Evolutionary conservation across 225 moss, liverwort and hornwort species (phyloP).

Genomic region (Bryoerythrophyllum caledonicum): DNA sequence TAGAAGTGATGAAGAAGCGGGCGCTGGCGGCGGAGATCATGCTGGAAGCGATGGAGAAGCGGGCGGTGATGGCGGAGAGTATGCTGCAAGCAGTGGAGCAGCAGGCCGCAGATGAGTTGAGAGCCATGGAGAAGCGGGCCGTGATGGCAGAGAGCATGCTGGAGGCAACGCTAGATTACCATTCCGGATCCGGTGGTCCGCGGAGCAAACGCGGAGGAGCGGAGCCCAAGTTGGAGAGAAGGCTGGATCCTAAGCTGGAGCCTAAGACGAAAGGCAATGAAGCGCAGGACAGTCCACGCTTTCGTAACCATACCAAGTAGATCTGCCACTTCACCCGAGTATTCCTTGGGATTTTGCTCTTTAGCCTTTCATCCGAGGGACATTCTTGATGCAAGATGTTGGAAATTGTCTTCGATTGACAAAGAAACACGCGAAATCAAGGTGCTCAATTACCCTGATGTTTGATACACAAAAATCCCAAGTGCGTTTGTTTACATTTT

Average conservation of each 20-base stretch:
- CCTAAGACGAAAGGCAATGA: slow-evolving; percentile 46
- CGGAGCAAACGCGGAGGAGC: slow-evolving; percentile 25
- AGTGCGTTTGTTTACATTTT: too few species aligned
- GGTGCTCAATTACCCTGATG: too few species aligned
- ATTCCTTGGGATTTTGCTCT: too few species aligned
- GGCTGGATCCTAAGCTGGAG: slow-evolving; percentile 22
- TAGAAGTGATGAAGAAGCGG: slow-evolving; percentile 27
- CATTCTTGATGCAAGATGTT: too few species aligned
- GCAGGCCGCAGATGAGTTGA: slow-evolving; percentile 54
- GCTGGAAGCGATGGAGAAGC: slow-evolving; percentile 64
- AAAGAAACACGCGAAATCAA: too few species aligned
- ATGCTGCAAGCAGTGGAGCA: slow-evolving; percentile 45
- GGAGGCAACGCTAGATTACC: slow-evolving; percentile 80
- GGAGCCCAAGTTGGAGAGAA: slow-evolving; percentile 31
- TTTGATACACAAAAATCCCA: too few species aligned
- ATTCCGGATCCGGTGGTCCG: slow-evolving; percentile 43
- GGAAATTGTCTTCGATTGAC: too few species aligned
- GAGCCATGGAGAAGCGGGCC: slow-evolving; percentile 80
- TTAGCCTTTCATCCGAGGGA: too few species aligned
- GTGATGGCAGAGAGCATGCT: slow-evolving; percentile 88
- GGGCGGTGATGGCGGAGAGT: slow-evolving; percentile 77
- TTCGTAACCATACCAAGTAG: slow-evolving; percentile 17
- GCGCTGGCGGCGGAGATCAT: slow-evolving; percentile 29
- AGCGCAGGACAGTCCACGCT: slow-evolving; percentile 35
- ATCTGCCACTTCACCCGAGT: too few species aligned